Base-by-base conservation (phyloP, 2,329 filamentous ascomycete species). In the Microcyclospora pomicola region DNA sequence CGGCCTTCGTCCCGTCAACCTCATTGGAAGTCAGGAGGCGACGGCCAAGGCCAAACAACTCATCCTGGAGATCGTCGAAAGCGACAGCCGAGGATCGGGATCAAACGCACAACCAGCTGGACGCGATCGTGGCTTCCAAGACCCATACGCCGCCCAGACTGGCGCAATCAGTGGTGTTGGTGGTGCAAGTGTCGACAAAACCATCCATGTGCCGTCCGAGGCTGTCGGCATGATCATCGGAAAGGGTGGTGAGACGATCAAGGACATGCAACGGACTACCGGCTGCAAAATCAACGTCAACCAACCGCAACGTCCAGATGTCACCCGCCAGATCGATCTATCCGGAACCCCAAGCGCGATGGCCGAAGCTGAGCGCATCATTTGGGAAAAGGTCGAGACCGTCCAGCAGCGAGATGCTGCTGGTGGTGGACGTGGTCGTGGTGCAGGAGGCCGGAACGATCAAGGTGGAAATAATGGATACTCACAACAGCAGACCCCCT, bases 211-310 rank as follows among this genome's bases (percentile, higher is more conserved):
- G 9, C 86, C 86, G 10, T 88, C 85, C 15, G 86, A 94, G 57
- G 82, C 86, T 5, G 86, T 94, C 38, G 86, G 86, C 43, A 94
- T 94, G 86, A 93, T 94, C 47, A 94, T 94, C 43, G 86, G 87
- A 47, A 93, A 93, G 67, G 72, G 84, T 40, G 86, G 86, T 47
- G 86, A 94, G 64, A 92, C 86, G 0, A 94, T 94, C 56, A 85
- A 87, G 47, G 84, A 93, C 49, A 92, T 94, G 80, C 86, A 94
- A 60, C 80, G 77, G 54, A 72, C 68, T 27, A 91, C 84, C 5
- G 82, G 83, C 33, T 94, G 87, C 71, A 93, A 93, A 66, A 93
- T 94, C 67, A 94, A 94, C 52, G 86, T 94, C 16, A 82, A 83
- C 27, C 82, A 83, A 52, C 79, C 84, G 6, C 79, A 77, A 28